Conservation (phyloP, 768 basidiomycete species). For the Pleurotus cornucopiae region DNA sequence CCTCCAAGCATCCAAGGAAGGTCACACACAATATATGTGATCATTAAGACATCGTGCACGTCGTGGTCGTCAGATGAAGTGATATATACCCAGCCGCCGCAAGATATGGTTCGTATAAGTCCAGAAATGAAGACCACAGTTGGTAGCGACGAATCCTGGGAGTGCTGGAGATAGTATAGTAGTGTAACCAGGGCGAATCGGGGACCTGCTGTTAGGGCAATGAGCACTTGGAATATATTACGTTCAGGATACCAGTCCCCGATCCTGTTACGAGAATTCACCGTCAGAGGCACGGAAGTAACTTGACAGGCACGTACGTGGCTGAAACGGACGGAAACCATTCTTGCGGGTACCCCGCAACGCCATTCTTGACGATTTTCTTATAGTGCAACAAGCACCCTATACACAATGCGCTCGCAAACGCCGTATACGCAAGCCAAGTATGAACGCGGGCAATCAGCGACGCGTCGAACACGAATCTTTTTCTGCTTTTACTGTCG, state of each 20-base stretch:
- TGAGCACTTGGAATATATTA: slow-evolving; percentile 81
- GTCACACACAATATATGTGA: slow-evolving; percentile 78
- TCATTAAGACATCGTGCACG: slow-evolving; percentile 84
- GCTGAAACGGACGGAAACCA: slow-evolving; percentile 91
- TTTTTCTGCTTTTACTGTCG: background rate
- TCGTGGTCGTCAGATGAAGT: slow-evolving; percentile 84
- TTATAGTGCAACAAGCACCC: slow-evolving; percentile 73
- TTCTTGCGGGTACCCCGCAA: slow-evolving; percentile 81
- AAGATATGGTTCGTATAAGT: slow-evolving; percentile 69
- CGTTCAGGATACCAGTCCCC: slow-evolving; percentile 91
- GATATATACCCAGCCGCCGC: slow-evolving; percentile 91
- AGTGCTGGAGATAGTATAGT: slow-evolving; percentile 56
- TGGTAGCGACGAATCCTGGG: slow-evolving; percentile 37
- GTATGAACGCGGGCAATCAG: slow-evolving; percentile 63
- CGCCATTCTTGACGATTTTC: slow-evolving; percentile 80
- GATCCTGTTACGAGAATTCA: slow-evolving; percentile 42
- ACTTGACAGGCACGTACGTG: slow-evolving; percentile 43
- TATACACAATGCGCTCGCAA: slow-evolving; percentile 56
- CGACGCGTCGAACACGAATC: slow-evolving; percentile 41
- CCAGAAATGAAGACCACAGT: slow-evolving; percentile 56
- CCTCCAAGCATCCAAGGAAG: slow-evolving; percentile 87
- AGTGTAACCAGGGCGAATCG: slow-evolving; percentile 64
- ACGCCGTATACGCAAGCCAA: slow-evolving; percentile 59
- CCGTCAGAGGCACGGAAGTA: background rate
- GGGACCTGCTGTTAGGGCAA: slow-evolving; percentile 82